These are phyloP conservation scores for Calonectria pseudoreteaudii DNA, from an alignment of 2,329 filamentous ascomycete species.

Conservation along the genomic window DNA sequence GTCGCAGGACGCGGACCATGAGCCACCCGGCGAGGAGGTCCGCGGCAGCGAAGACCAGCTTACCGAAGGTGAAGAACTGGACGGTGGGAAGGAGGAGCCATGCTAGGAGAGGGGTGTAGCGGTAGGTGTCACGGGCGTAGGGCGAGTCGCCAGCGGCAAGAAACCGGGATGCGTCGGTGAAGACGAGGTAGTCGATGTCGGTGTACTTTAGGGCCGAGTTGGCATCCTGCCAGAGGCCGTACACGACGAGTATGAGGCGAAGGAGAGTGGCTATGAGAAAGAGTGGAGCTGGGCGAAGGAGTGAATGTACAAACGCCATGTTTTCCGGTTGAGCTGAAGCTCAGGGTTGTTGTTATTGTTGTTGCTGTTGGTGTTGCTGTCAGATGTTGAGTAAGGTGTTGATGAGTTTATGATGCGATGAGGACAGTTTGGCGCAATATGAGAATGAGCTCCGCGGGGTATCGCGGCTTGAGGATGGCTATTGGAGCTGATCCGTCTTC, in stretches of 20 bases:
- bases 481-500: slow-evolving; percentile 8
- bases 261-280: slow-evolving; percentile 72
- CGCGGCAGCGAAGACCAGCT: slow-evolving; percentile 84
- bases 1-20: slow-evolving; percentile 60
- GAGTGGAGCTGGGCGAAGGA: slow-evolving; percentile 58
- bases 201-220: slow-evolving; percentile 96
- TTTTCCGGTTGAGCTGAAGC: neutral
- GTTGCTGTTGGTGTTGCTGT: slow-evolving; percentile 1
- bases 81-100: slow-evolving; percentile 88
- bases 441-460: neutral
- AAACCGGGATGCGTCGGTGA: slow-evolving; percentile 92
- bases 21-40: slow-evolving; percentile 89
- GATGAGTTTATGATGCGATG: slow-evolving; percentile 25
- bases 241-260: slow-evolving; percentile 80
- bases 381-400: slow-evolving; percentile 9
- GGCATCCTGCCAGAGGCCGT: slow-evolving; percentile 93
- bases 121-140: slow-evolving; percentile 92
- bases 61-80: slow-evolving; percentile 84
- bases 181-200: slow-evolving; percentile 98
- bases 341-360: neutral
- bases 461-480: neutral
- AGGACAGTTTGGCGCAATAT: slow-evolving; percentile 42
- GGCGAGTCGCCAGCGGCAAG: slow-evolving; percentile 76
- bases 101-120: slow-evolving; percentile 93
- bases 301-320: slow-evolving; percentile 39